phyloP scores from a whole-genome alignment of 2,329 filamentous ascomycete species.

The Dactylellina leptospora region DNA sequence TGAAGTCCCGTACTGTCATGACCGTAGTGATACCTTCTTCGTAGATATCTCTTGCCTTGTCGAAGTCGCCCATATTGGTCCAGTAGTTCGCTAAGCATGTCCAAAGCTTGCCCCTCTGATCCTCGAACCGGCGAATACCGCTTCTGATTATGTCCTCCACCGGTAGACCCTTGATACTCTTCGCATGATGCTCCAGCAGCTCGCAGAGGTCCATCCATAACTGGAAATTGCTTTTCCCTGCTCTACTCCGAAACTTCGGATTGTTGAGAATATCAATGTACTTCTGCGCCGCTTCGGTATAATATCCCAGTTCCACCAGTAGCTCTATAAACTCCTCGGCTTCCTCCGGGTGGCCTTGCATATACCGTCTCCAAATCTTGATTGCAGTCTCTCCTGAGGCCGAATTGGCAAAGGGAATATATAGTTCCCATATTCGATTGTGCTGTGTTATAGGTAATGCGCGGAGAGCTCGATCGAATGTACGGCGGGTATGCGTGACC shows the following conservation, averaged over 20 bases:
- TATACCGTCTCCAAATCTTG: constrained; percentile 92
- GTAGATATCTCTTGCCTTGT: constrained; percentile 82
- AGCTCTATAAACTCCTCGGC: constrained; percentile 94
- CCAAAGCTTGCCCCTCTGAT: constrained; percentile 95
- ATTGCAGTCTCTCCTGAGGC: constrained; percentile 89
- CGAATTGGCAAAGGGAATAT: constrained; percentile 88
- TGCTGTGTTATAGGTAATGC: constrained; percentile 94
- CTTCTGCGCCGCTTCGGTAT: constrained; percentile 87
- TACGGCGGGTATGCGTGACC: constrained; percentile 82
- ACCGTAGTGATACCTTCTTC: constrained; percentile 97
- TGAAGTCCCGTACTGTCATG: constrained; percentile 98
- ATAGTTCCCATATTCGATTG: constrained; percentile 92
- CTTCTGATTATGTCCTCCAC: constrained; percentile 92
- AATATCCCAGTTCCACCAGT: constrained; percentile 79
- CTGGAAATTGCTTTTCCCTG: constrained; percentile 93
- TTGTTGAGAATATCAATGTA: constrained; percentile 95
- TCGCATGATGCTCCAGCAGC: constrained; percentile 87
- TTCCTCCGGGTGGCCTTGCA: constrained; percentile 96
- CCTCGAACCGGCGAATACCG: constrained; percentile 86
- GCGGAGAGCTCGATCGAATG: constrained; percentile 90
- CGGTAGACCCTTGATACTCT: constrained; percentile 85
- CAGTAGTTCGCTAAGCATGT: constrained; percentile 94
- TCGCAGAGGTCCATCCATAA: constrained; percentile 99
- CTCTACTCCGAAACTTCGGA: constrained; percentile 86
- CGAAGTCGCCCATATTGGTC: constrained; percentile 91